Base-by-base conservation (phyloP, 495 filamentous ascomycete genomes). In the Penicillium cosmopolitanum region DNA sequence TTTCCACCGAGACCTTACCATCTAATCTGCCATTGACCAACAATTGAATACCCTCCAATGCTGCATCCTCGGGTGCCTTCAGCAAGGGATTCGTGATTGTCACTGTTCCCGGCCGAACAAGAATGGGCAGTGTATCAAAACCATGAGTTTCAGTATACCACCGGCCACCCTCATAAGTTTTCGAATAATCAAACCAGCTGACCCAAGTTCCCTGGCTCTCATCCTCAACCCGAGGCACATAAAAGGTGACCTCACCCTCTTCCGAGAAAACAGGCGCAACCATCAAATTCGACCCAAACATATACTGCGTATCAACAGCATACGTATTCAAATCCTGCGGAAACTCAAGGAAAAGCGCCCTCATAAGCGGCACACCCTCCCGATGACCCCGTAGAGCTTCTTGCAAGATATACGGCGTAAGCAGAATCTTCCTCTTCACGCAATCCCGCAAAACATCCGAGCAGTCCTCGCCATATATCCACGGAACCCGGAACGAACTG, bases 401-500 rank as follows among this genome's bases (percentile, higher is more conserved):
- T 9, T 80, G 71, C 47, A 85, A 80, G 6, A 89, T 72, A 65
- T 88, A 88, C 4, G 85, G 86, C 69, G 85, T 87, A 18, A 88
- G 74, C 0, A 81, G 69, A n/a, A 85, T 80, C 71, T 89, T 88
- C 28, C 86, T 69, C 55, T 77, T 78, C 11, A 84, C 84, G 69
- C 84, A 88, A 16, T 81, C 80, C 0, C 82, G 70, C 8, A 88
- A 72, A 1, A 84, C 83, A 40, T 74, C 77, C 9, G 80, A 81
- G 62, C 84, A 87, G 56, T 88, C 83, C 57, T 85, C 71, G 55
- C 88, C 88, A 61, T 89, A 85, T 18, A 84, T 81, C 88, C 88
- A 90, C 23, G 87, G 88, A 10, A 90, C 87, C 25, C 87, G 85
- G 74, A 88, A 90, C 12, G 83, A 85, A 25, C 80, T 83, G n/a